Percentiles rank a stretch among this genome's conserved stretches.
Evolutionary conservation across 768 basidiomycete genomes (phyloP).

Genomic region (Steccherinum ochraceum): DNA sequence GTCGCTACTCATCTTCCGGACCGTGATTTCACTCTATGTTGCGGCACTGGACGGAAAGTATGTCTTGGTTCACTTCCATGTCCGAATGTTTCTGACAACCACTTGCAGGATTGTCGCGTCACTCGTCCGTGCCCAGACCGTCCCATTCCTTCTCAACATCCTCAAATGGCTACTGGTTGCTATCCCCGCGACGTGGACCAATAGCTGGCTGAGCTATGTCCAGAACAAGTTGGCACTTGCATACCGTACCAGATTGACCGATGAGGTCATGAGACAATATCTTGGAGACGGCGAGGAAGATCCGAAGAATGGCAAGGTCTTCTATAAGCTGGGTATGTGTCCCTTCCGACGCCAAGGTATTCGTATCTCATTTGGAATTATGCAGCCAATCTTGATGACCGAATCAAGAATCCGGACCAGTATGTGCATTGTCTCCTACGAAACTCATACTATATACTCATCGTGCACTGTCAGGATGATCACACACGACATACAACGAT

Average conservation of each 20-base stretch:
- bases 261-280: slow-evolving; percentile 78
- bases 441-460: no score
- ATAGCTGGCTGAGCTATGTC: slow-evolving; percentile 87
- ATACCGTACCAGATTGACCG: slow-evolving; percentile 81
- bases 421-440: no score
- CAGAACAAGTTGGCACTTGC: slow-evolving; percentile 91
- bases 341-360: not conserved
- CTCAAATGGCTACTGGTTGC: slow-evolving; percentile 87
- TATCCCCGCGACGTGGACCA: slow-evolving; percentile 89
- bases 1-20: slow-evolving; percentile 80
- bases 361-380: not conserved
- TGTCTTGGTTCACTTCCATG: slow-evolving; percentile 3
- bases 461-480: slow-evolving; percentile 84
- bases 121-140: slow-evolving; percentile 79
- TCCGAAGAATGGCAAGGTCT: slow-evolving; percentile 66
- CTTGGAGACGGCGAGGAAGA: slow-evolving; percentile 66
- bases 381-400: slow-evolving; percentile 86
- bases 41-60: slow-evolving; percentile 90
- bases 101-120: slow-evolving; percentile 81
- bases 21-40: slow-evolving; percentile 89
- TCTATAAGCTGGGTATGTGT: slow-evolving; percentile 82
- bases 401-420: slow-evolving; percentile 96
- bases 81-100: not conserved
- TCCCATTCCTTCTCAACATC: slow-evolving; percentile 79
- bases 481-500: slow-evolving; percentile 92